Base-by-base conservation (phyloP, 768 basidiomycete genomes). In the Agrocybe pediades region DNA sequence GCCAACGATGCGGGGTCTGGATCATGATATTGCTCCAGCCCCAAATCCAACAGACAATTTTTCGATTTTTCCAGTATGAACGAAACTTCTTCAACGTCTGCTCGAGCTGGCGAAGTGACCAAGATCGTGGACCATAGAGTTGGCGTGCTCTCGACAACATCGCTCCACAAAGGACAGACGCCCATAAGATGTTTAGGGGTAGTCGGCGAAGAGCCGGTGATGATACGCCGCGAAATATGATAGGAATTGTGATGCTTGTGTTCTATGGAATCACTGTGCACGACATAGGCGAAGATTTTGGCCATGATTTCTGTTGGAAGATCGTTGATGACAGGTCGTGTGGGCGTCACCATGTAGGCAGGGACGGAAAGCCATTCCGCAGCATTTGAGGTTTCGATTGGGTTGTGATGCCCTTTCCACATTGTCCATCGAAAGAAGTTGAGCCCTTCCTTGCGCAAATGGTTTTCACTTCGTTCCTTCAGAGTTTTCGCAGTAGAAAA, bases 41-140 rank as follows among this genome's bases (percentile, higher is more conserved):
- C 41, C 7, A 59, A 7, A 40, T 51, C 41, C 46, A 59, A 46
- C n/a, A 54, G 58, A 41, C 50, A 52, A 3, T 49, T 41, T 19
- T 20, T 40, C 11, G 54, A 46, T 24, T 46, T 51, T 2, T 21
- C 41, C 13, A 59, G 45, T 33, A 54, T 47, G 36, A 55, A 59
- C 8, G 54, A 26, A 2, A 49, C 43, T 21, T 19, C 36, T 3
- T 44, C 50, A 15, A 55, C 50, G 26, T 59, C 53, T 33, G 19
- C 45, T 20, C 25, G 20, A 23, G 40, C 20, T 9, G 58, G 58
- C 3, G 49, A 51, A 16, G 42, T 19, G 6, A 59, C 51, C 29
- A 30, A 41, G 44, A 59, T 55, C 21, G 58, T 59, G 3, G 58
- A 51, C 58, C 58, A 59, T 2, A 59, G 47, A n/a, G 26, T 48